Evolutionary conservation across 805 yeast genomes (phyloP), one percentile per base, ranked within the genome.

Genomic region (Starmerella riodocensis): DNA sequence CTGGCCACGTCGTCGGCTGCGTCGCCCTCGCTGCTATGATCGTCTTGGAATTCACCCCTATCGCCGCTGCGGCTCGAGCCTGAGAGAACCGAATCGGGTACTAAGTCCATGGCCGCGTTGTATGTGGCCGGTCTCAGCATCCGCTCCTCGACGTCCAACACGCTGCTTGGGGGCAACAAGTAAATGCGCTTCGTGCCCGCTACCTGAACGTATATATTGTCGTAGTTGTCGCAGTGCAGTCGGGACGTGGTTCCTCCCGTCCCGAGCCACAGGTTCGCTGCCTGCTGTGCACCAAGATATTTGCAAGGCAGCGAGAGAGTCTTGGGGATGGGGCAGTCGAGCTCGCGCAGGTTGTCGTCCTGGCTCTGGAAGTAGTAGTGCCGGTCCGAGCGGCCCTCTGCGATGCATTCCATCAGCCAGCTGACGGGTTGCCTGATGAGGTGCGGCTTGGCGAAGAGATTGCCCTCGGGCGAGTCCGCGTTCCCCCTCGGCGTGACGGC

Each of bases 241-340:
- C 63, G 43, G 4, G 63, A 59, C 19, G 60, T 54, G 22, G 54
- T 42, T 2, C 47, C 42, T 7, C 39, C 29, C 24, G 50, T 47
- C 17, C 65, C 65, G 12, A 62, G 55, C 66, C 66, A 62, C 31
- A 62, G 22, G 36, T 62, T 62, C n/a, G 59, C 56, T 2, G 65
- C 64, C 22, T 56, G 58, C 9, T 62, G 61, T 8, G 33, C 29
- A 9, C 48, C 53, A 6, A 50, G 42, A 13, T 51, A 45, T 1
- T 47, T 51, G 24, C 50, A 51, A 13, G 50, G 35, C 18, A 46
- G 39, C 17, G 29, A 45, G 1, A 45, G 35, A 41, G 47, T 17
- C 30, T 41, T 37, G 4, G 42, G 43, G 6, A 39, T 32, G 2
- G 39, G 34, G 29, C 46, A 46, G 14, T 32, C 36, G 3, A 48